Evolutionary conservation across 257 asterid species (phyloP).

Genomic region (Petrea volubilis): DNA sequence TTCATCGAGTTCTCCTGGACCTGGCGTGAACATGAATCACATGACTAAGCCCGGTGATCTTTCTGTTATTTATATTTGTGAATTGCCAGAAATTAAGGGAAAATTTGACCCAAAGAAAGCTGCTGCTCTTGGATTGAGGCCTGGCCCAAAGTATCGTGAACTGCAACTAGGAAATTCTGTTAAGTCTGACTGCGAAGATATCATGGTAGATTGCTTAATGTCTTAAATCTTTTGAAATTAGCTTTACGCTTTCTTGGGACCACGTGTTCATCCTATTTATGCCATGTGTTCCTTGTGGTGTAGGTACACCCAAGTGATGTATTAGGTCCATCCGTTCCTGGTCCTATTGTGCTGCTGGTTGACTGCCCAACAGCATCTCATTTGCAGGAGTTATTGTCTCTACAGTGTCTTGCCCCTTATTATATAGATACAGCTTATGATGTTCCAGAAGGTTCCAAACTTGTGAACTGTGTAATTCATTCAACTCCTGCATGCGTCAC

Average conservation of each 20-base stretch:
- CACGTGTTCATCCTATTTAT: slow-evolving; percentile 16
- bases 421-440: slow-evolving; percentile 44
- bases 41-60: slow-evolving; percentile 71
- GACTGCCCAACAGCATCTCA: slow-evolving; percentile 87
- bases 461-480: slow-evolving; percentile 86
- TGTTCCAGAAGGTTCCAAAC: slow-evolving; percentile 50
- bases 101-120: slow-evolving; percentile 85
- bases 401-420: slow-evolving; percentile 55
- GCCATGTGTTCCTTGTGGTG: slow-evolving; percentile 10
- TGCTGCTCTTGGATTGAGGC: slow-evolving; percentile 74
- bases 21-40: slow-evolving; percentile 17
- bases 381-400: slow-evolving; percentile 50
- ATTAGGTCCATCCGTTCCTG: slow-evolving; percentile 85
- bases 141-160: slow-evolving; percentile 86
- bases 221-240: neutral
- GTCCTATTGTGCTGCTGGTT: slow-evolving; percentile 80
- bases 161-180: slow-evolving; percentile 85
- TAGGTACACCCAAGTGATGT: slow-evolving; percentile 92
- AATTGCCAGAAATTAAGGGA: slow-evolving; percentile 89
- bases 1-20: slow-evolving; percentile 25
- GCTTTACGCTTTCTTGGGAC: neutral
- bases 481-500: slow-evolving; percentile 63
- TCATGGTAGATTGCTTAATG: slow-evolving; percentile 52
- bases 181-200: slow-evolving; percentile 65
- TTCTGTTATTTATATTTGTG: slow-evolving; percentile 82